Evolutionary conservation across 768 basidiomycete species (phyloP).

Genomic region (Lentinula guzmanii): DNA sequence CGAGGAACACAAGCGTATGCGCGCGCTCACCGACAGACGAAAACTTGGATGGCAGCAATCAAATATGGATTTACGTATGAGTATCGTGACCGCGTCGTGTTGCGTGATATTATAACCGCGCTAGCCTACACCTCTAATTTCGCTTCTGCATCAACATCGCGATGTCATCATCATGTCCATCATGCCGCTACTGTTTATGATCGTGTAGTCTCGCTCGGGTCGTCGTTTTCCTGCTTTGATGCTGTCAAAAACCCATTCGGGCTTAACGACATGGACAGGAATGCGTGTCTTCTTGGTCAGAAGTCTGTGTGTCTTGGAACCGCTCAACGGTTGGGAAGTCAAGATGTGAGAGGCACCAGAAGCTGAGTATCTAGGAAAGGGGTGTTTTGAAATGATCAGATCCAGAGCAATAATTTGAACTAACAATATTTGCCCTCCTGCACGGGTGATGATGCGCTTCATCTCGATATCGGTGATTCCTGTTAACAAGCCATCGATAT

Average conservation of each 20-base stretch:
- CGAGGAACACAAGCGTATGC: too few relatives aligned
- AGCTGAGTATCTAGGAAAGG: constrained; percentile 36
- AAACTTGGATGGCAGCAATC: too few relatives aligned
- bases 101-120: too few relatives aligned
- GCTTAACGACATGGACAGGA: constrained; percentile 59
- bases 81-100: not conserved
- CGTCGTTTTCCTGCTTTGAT: constrained; percentile 52
- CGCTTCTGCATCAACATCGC: not conserved
- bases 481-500: constrained; percentile 65
- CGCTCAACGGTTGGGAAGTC: constrained; percentile 66
- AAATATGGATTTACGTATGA: not conserved
- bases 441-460: constrained; percentile 57
- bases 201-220: constrained; percentile 54
- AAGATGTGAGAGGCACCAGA: constrained; percentile 75
- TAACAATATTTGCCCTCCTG: constrained; percentile 65
- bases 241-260: constrained; percentile 73
- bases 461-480: constrained; percentile 78
- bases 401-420: constrained; percentile 11
- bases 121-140: not conserved
- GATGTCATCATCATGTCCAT: too few relatives aligned
- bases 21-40: too few relatives aligned
- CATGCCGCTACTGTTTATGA: constrained; percentile 33
- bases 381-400: constrained; percentile 3
- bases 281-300: constrained; percentile 45
- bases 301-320: constrained; percentile 62